Base-by-base conservation (phyloP, 306 rosid species). In the Trifolium pratense region DNA sequence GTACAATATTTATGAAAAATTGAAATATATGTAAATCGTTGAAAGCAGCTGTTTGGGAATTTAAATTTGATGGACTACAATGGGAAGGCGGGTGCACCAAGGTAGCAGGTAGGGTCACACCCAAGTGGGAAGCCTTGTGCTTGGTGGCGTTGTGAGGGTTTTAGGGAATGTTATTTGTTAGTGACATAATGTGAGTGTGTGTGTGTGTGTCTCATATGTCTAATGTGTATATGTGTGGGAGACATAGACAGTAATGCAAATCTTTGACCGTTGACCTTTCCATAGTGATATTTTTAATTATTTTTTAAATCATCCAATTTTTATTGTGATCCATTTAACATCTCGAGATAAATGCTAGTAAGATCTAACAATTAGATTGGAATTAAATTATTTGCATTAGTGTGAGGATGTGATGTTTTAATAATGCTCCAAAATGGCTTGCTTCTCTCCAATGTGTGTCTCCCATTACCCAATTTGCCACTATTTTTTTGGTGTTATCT, bases 241-340 rank as follows among this genome's bases (percentile, higher is more conserved):
- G 98, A 92, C 90, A 86, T 65, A 68, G 67, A 83, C 84, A 79
- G 78, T 76, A 79, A 81, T 73, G 84, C 89, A 89, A 72, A 87
- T 93, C 96, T 90, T 90, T 87, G 97, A 93, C 97, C 87, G 85
- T 83, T 89, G 90, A 89, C 90, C 71, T 74, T 59, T 73, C 59
- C 13, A 53, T 31, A 34, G 16, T 18, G 10, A 64, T 78, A 55
- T 36, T 42, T 17, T 21, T 58, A 16, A 5, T 13, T 17, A 8
- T 71, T n/a, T 67, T 7, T 8, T 14, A 75, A 68, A 73, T 63
- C 57, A 18, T 16, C 26, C 60, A 25, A 51, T 18, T 14, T 73
- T 57, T 20, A 57, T 60, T 63, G 25, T 60, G 25, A 71, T 80
- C 68, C 71, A 78, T 91, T 90, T 86, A 89, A 89, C 88, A 87